Conservation (phyloP, 768 basidiomycete species). For the Xanthoconium stramineum region DNA sequence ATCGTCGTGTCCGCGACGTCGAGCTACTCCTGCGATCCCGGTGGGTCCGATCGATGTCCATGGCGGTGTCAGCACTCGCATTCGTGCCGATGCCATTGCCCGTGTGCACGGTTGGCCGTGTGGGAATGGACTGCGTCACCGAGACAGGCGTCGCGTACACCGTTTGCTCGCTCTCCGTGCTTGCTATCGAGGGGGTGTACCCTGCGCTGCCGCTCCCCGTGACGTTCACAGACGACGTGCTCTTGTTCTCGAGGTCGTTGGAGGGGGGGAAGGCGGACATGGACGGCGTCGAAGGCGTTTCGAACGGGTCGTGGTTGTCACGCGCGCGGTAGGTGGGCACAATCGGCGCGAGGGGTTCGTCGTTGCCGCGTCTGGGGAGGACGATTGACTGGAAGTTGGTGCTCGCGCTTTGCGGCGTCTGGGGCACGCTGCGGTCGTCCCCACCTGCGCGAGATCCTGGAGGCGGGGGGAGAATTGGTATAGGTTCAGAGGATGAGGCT, state of each 20-base stretch:
- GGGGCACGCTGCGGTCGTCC: neutral
- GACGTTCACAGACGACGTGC: neutral
- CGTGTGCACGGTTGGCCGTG: neutral
- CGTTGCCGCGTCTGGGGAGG: slow-evolving; percentile 25
- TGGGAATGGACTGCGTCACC: neutral
- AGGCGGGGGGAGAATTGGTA: slow-evolving; percentile 16
- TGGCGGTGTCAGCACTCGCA: neutral
- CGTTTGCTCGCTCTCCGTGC: slow-evolving; percentile 17
- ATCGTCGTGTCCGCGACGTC: slow-evolving; percentile 48
- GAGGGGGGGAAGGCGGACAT: slow-evolving; percentile 26
- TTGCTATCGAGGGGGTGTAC: slow-evolving; percentile 10
- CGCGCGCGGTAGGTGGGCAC: slow-evolving; percentile 7
- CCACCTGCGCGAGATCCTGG: neutral
- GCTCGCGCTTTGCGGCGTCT: slow-evolving; percentile 27
- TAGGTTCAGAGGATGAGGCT: neutral
- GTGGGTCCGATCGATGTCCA: slow-evolving; percentile 13
- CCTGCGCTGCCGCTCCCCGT: neutral
- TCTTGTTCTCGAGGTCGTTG: slow-evolving; percentile 7
- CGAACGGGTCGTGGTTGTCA: slow-evolving; percentile 25
- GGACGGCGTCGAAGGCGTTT: slow-evolving; percentile 29
- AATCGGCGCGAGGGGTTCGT: slow-evolving; percentile 32
- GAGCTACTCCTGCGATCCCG: slow-evolving; percentile 36
- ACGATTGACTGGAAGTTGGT: slow-evolving; percentile 18
- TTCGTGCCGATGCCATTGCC: neutral
- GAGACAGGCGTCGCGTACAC: slow-evolving; percentile 14